A percentile compares a stretch with the other conserved stretches of the same genome.
These are phyloP conservation scores for Aspergillus cristatus DNA, from an alignment of 495 filamentous ascomycete genomes.

Conservation along the genomic window DNA sequence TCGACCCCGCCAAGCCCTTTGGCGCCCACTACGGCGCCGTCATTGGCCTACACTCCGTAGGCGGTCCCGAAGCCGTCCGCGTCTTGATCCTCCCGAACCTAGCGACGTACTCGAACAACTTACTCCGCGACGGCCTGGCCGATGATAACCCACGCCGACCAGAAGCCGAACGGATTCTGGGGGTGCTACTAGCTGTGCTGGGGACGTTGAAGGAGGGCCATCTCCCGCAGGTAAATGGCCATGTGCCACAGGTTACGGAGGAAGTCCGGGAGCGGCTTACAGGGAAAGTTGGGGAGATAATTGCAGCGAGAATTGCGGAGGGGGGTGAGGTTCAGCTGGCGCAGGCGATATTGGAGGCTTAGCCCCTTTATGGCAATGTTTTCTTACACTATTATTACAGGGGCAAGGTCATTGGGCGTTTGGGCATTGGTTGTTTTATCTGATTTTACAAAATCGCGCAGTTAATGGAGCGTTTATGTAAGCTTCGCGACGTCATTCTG, in stretches of 20 bases:
- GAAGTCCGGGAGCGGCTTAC: slow-evolving; percentile 48
- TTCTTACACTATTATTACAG: slow-evolving; percentile 2
- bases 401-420: too few species aligned
- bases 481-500: too few species aligned
- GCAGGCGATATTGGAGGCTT: slow-evolving; percentile 24
- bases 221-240: slow-evolving; percentile 32
- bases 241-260: slow-evolving; percentile 34
- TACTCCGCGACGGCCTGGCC: slow-evolving; percentile 58
- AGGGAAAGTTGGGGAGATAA: slow-evolving; percentile 48
- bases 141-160: slow-evolving; percentile 40
- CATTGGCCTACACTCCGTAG: slow-evolving; percentile 62
- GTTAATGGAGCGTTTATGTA: too few species aligned
- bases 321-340: slow-evolving; percentile 36
- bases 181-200: slow-evolving; percentile 52
- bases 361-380: not conserved
- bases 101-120: slow-evolving; percentile 58
- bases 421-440: too few species aligned
- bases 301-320: slow-evolving; percentile 43
- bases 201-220: slow-evolving; percentile 33
- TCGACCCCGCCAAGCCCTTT: slow-evolving; percentile 72
- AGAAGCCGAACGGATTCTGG: slow-evolving; percentile 56
- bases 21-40: slow-evolving; percentile 83
- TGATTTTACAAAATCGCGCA: too few species aligned
- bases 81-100: slow-evolving; percentile 74
- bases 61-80: slow-evolving; percentile 70